These are phyloP conservation scores for Alternaria ethzedia DNA, from an alignment of 2,329 filamentous ascomycete genomes.

Conservation along the genomic window DNA sequence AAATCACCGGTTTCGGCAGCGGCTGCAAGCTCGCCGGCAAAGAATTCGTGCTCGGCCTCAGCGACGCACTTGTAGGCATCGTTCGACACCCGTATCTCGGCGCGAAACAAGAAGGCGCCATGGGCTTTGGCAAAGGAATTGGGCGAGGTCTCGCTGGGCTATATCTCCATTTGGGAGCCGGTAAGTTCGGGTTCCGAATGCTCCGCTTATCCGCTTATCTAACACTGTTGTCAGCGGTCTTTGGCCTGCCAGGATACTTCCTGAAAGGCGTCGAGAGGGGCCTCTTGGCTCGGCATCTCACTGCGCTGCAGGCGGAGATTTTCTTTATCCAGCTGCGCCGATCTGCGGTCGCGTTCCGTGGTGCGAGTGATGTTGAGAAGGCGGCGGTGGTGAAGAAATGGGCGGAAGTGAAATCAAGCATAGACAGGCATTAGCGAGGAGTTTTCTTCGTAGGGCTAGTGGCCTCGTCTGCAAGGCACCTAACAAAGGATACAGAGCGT, in stretches of 20 bases:
- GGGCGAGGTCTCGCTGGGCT: slow-evolving; percentile 31
- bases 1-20: slow-evolving; percentile 69
- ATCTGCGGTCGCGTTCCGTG: not conserved
- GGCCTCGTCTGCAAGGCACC: not conserved
- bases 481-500: not conserved
- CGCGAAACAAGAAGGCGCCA: slow-evolving; percentile 65
- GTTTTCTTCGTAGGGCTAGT: not conserved
- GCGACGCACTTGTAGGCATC: slow-evolving; percentile 77
- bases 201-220: not conserved
- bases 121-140: slow-evolving; percentile 59
- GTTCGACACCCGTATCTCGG: slow-evolving; percentile 75
- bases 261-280: slow-evolving; percentile 17
- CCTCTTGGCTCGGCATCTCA: slow-evolving; percentile 11
- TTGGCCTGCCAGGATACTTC: slow-evolving; percentile 17
- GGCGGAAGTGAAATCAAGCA: not conserved
- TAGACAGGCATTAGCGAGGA: not conserved
- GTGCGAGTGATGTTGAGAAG: not conserved
- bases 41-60: slow-evolving; percentile 73
- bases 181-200: not conserved
- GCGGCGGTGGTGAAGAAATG: not conserved
- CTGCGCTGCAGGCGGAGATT: slow-evolving; percentile 17
- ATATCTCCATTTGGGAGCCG: not conserved
- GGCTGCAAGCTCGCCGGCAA: slow-evolving; percentile 77
- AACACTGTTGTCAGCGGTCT: slow-evolving; percentile 5
- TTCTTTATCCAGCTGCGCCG: slow-evolving; percentile 17